Evolutionary conservation across 805 yeast species (phyloP), one percentile per base, ranked within the genome.

Genomic region (Pichia deserticola): DNA sequence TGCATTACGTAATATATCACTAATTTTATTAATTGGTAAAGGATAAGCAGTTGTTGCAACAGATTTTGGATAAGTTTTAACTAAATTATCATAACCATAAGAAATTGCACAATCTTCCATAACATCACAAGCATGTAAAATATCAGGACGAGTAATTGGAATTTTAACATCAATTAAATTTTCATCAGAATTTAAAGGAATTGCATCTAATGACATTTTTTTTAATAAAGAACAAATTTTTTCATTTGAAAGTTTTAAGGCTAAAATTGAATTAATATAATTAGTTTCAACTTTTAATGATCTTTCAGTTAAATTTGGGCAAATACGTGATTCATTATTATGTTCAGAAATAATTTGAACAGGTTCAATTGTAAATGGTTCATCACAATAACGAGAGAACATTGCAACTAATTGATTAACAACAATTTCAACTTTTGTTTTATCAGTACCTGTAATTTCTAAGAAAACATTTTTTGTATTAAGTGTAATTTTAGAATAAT

Each of bases 41-140:
- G 98, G 89, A 49, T 85, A 76, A 28, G 95, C 96, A 54, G 88
- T 84, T 55, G 85, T 80, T 9, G 96, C 79, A 50, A 83, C 83
- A 34, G 88, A 76, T 57, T 89, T 78, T 62, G 93, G 88, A 57
- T 78, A 78, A 46, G 93, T 82, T 70, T 84, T 88, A 55, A 77
- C 78, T 63, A 93, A 76, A 65, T 87, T 89, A 71, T 90, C 86
- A 76, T 85, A 93, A 51, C 99, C 99, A 65, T 89, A 93, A 33
- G 89, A 95, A 63, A 93, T 85, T 44, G 97, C 99, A 44, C 92
- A 96, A 68, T 93, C 99, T 70, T 93, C 99, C 95, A 93, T 87
- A 57, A 93, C 84, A 70, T 93, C 99, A 76, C 98, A 92, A 66
- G 89, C 95, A 69, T 93, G 99, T 62, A 93, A 76, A 54, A 93